Percentiles rank a stretch among this genome's conserved stretches.
Evolutionary conservation across 176 grass and related monocot species (phyloP).

Genomic region (Raddia distichophylla): DNA sequence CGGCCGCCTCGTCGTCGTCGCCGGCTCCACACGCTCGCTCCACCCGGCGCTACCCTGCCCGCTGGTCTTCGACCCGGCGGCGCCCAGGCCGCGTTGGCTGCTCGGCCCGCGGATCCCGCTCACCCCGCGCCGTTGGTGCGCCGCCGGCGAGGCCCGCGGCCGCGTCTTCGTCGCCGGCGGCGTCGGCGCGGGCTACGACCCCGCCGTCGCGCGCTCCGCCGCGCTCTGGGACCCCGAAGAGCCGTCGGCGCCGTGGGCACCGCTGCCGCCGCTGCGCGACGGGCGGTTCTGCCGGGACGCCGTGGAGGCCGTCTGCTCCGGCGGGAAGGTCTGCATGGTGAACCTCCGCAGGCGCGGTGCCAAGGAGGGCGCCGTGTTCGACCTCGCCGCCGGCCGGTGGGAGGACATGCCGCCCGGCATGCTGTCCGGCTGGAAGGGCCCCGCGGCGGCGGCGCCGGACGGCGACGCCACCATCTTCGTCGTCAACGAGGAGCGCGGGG

Average conservation of each 20-base stretch:
- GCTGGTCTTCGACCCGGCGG: constrained; percentile 64
- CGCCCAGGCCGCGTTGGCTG: constrained; percentile 45
- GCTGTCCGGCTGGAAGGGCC: constrained; percentile 75
- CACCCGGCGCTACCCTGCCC: constrained; percentile 62
- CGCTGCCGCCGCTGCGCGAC: constrained; percentile 64
- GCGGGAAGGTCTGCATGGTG: constrained; percentile 89
- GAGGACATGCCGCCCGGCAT: constrained; percentile 87
- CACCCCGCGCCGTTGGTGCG: constrained; percentile 86
- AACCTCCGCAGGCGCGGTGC: constrained; percentile 57
- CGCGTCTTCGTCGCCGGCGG: constrained; percentile 71
- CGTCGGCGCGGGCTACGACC: constrained; percentile 58
- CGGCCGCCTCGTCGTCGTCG: constrained; percentile 58
- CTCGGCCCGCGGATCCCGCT: constrained; percentile 61
- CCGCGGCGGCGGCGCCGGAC: constrained; percentile 28
- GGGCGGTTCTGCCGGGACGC: constrained; percentile 77
- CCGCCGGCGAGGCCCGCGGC: constrained; percentile 45
- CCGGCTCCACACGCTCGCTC: constrained; percentile 59
- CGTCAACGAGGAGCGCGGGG: constrained; percentile 60
- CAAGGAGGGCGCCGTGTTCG: constrained; percentile 73
- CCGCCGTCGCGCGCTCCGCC: constrained; percentile 48
- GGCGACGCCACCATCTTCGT: constrained; percentile 50
- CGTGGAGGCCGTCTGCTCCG: constrained; percentile 57
- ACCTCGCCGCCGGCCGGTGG: constrained; percentile 50
- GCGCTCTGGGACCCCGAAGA: constrained; percentile 57
- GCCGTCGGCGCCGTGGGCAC: constrained; percentile 48